Base-by-base conservation (phyloP, 2,329 filamentous ascomycete species). In the Hyphodiscus sp. region DNA sequence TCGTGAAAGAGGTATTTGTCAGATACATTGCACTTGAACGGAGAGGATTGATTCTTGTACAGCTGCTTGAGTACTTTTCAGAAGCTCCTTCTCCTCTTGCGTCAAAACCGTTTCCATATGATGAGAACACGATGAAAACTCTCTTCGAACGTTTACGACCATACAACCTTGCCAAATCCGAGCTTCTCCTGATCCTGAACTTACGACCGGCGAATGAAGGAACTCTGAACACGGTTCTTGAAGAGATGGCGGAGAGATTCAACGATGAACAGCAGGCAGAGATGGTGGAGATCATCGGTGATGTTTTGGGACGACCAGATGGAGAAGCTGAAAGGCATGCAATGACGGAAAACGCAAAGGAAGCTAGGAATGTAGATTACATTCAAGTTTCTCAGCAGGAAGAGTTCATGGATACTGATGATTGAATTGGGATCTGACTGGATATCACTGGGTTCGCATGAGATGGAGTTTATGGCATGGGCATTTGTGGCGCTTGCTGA, bases 141-240 rank as follows among this genome's bases (percentile, higher is more conserved):
- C 76, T 88, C 42, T 71, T 87, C 42, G 70, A 78, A 62, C 73
- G 71, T 20, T 71, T 87, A 48, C 74, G 76, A 11, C 73, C 72
- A 1, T 85, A 78, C 67, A 75, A 81, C 45, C 74, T 87, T 52
- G 80, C 80, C 69, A 87, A 87, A 72, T 81, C 81, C 51, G 85
- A 87, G 68, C 70, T 85, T 51, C 71, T 87, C 64, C 85, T 86
- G 80, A 78, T 87, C 47, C 67, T 87, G 61, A 87, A 88, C 65
- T 70, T 85, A 44, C 76, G 84, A 11, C 85, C 85, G 0, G 73
- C 74, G 20, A 79, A 74, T 26, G 72, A 76, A 29, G 76, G 78
- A 3, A 76, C 78, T 45, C 72, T 88, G 59, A 83, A 83, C 63
- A 79, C 79, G 16, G 74, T 86, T 48, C 73, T 88, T 33, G 83